A percentile compares a stretch with the other conserved stretches of the same genome.
Conservation (phyloP, 768 basidiomycete species). For the Suillus lakei region DNA sequence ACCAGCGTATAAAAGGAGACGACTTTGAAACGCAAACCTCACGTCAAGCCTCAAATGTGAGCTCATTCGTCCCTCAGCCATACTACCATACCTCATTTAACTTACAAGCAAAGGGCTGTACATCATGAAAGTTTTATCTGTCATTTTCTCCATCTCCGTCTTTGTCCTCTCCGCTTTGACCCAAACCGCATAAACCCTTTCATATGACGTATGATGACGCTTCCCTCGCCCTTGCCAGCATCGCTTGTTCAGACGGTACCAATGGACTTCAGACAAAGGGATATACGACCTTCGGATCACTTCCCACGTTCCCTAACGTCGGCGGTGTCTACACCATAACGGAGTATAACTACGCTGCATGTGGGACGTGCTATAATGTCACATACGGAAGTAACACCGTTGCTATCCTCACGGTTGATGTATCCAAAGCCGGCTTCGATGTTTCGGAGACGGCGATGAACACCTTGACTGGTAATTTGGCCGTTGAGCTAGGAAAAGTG, state of each 20-base stretch:
- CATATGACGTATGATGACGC: slow-evolving; percentile 45
- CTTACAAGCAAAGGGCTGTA: background rate
- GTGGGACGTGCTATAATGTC: slow-evolving; percentile 37
- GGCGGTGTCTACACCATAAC: slow-evolving; percentile 33
- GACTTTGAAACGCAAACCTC: background rate
- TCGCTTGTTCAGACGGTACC: slow-evolving; percentile 44
- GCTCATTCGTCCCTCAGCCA: background rate
- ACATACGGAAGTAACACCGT: slow-evolving; percentile 40
- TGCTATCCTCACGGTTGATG: slow-evolving; percentile 60
- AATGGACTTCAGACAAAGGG: slow-evolving; percentile 40
- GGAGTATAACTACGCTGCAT: slow-evolving; percentile 27
- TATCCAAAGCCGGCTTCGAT: slow-evolving; percentile 46
- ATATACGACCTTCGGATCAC: slow-evolving; percentile 42
- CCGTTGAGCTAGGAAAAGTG: slow-evolving; percentile 17
- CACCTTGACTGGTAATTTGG: slow-evolving; percentile 20
- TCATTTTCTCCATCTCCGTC: slow-evolving; percentile 20
- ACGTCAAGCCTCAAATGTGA: background rate
- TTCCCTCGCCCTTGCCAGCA: slow-evolving; percentile 27
- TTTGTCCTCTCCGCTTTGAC: slow-evolving; percentile 24
- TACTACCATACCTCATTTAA: background rate
- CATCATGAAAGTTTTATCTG: slow-evolving; percentile 32
- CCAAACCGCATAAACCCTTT: slow-evolving; percentile 32
- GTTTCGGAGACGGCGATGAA: slow-evolving; percentile 33
- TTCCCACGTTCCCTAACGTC: slow-evolving; percentile 43
- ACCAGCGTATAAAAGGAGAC: slow-evolving; percentile 24